phyloP scores from a whole-genome alignment of 2,329 filamentous ascomycete species.

The Ilyonectria destructans region DNA sequence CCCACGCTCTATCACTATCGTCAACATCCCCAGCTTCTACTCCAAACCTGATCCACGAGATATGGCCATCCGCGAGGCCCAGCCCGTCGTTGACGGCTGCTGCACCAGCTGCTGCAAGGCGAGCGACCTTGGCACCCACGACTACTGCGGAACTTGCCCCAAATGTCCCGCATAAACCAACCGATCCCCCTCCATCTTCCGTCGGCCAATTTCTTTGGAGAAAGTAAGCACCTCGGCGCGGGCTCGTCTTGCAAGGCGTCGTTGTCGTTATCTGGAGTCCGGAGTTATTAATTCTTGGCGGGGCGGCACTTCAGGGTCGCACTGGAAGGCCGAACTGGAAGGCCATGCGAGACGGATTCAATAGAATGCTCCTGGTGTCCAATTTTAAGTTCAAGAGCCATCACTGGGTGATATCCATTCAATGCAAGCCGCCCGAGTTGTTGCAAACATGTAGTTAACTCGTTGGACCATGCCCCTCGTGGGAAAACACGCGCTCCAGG shows the following conservation, averaged over 20 bases:
- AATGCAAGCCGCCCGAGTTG: neutral
- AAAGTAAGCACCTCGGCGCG: slow-evolving; percentile 6
- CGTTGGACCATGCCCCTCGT: neutral
- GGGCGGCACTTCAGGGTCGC: neutral
- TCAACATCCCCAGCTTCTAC: neutral
- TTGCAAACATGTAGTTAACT: neutral
- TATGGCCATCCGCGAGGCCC: slow-evolving; percentile 42
- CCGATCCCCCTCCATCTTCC: neutral
- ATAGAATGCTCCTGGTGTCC: slow-evolving; percentile 25
- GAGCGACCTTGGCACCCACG: slow-evolving; percentile 52
- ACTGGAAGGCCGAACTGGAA: neutral
- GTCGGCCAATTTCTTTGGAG: neutral
- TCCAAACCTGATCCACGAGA: neutral
- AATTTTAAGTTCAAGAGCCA: slow-evolving; percentile 1
- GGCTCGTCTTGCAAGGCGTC: slow-evolving; percentile 21
- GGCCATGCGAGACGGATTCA: slow-evolving; percentile 16
- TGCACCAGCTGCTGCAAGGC: slow-evolving; percentile 53
- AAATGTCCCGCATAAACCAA: slow-evolving; percentile 44
- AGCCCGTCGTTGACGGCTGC: slow-evolving; percentile 44
- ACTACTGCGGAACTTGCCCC: slow-evolving; percentile 53
- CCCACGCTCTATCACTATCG: neutral
- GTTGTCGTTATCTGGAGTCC: neutral
- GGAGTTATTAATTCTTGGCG: neutral
- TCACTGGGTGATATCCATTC: slow-evolving; percentile 1
- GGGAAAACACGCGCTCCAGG: neutral